phyloP scores from a whole-genome alignment of 2,329 filamentous ascomycete species.

The Chlorencoelia australis region DNA sequence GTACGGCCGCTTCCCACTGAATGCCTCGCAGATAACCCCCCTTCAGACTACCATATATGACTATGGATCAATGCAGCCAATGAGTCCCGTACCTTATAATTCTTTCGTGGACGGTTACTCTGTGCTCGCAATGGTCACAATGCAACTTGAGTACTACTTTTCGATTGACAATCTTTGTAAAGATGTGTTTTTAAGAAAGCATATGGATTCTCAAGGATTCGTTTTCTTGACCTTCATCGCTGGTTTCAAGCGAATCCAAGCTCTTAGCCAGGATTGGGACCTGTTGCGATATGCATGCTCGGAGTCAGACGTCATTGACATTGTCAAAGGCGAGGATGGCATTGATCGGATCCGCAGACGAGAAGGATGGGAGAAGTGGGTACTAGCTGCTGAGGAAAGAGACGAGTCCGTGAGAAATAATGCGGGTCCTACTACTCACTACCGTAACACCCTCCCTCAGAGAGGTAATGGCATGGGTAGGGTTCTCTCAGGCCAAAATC shows the following conservation, averaged over 20 bases:
- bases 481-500: conserved; percentile 19
- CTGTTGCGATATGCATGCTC: conserved; percentile 67
- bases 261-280: conserved; percentile 60
- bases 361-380: conserved; percentile 71
- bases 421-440: conserved; percentile 47
- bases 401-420: conserved; percentile 66
- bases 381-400: conserved; percentile 61
- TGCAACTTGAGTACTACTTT: conserved; percentile 83
- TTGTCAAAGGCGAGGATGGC: conserved; percentile 64
- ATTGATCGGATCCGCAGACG: conserved; percentile 67
- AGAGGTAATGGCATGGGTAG: conserved; percentile 17
- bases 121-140: conserved; percentile 32
- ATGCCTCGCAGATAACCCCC: conserved; percentile 28
- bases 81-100: conserved; percentile 48
- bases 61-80: conserved; percentile 43
- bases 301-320: conserved; percentile 63
- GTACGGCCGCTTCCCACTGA: conserved; percentile 36
- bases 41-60: conserved; percentile 45
- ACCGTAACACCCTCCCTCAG: conserved; percentile 15
- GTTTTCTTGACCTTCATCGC: conserved; percentile 71
- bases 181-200: conserved; percentile 75
- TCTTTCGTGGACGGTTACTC: conserved; percentile 48
- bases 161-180: conserved; percentile 93
- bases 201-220: conserved; percentile 94
- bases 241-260: conserved; percentile 76